Percentiles rank a stretch among this genome's conserved stretches.
Conservation (phyloP, 2,329 filamentous ascomycete genomes). For the Neopestalotiopsis rosae region DNA sequence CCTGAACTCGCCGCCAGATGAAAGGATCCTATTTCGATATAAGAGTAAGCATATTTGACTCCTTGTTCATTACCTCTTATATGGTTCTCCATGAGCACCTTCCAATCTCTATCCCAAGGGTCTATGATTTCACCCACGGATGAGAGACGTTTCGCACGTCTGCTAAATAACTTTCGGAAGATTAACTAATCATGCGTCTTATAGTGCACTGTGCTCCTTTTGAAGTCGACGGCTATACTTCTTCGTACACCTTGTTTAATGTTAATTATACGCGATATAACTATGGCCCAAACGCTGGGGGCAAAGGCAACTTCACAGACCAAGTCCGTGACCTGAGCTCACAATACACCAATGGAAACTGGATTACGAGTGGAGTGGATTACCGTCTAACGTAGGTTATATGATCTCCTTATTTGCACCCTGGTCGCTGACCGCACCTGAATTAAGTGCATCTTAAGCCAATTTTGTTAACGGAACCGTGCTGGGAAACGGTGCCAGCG, state of each 20-base stretch:
- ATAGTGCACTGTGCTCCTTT: conserved; percentile 23
- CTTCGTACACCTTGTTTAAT: not conserved
- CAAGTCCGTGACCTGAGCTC: not conserved
- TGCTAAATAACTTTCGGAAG: no score
- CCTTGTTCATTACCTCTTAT: no score
- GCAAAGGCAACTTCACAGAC: not conserved
- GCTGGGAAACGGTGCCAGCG: no score
- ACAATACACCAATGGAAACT: conserved; percentile 1
- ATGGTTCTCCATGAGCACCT: no score
- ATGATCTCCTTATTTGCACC: not conserved
- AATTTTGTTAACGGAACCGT: no score
- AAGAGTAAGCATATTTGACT: not conserved
- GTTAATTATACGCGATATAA: not conserved
- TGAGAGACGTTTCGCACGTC: no score
- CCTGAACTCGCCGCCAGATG: conserved; percentile 18
- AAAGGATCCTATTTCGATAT: conserved; percentile 20
- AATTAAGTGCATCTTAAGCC: not conserved
- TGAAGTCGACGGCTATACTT: not conserved
- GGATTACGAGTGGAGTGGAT: not conserved
- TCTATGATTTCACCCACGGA: no score
- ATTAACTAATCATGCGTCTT: no score
- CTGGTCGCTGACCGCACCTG: no score
- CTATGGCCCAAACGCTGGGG: not conserved
- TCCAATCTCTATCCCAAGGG: no score
- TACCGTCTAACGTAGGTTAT: not conserved